Conservation (phyloP, 129 eudicot species). For the Deinandra increscens region DNA sequence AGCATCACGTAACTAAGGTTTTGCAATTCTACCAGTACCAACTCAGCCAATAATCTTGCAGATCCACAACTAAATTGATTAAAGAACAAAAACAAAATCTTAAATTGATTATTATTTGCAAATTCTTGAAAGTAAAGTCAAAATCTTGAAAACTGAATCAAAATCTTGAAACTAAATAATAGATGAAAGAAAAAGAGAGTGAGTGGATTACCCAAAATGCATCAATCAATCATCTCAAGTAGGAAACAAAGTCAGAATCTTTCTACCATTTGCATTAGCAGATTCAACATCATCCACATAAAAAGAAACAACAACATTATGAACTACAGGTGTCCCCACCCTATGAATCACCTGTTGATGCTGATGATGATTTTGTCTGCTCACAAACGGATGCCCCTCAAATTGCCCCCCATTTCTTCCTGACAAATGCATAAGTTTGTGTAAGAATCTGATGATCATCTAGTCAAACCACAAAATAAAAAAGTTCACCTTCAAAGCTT, state of each 20-base stretch:
- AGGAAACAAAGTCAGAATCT: constrained; percentile 88
- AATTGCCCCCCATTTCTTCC: constrained; percentile 75
- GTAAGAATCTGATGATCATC: background rate
- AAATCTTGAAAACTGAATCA: too few species aligned
- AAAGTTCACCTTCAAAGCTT: constrained; percentile 70
- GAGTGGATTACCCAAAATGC: constrained; percentile 36
- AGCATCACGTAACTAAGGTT: background rate
- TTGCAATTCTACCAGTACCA: constrained; percentile 13
- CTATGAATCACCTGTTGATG: constrained; percentile 46
- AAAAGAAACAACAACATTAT: too few species aligned
- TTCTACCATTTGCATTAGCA: constrained; percentile 65
- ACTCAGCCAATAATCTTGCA: background rate
- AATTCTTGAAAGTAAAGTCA: too few species aligned
- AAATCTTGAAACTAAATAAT: constrained; percentile 5
- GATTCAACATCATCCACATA: constrained; percentile 84
- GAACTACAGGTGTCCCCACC: constrained; percentile 48
- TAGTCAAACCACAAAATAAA: background rate
- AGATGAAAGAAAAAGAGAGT: background rate
- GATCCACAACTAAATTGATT: background rate
- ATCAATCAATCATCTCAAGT: constrained; percentile 76
- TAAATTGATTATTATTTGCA: background rate
- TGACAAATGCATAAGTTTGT: constrained; percentile 30
- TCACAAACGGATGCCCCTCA: constrained; percentile 59
- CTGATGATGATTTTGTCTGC: constrained; percentile 55
- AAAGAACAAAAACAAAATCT: background rate